A percentile compares a stretch with the other conserved stretches of the same genome.
phyloP scores from a whole-genome alignment of 768 basidiomycete genomes.

The Boletus pseudo-olivaceus region DNA sequence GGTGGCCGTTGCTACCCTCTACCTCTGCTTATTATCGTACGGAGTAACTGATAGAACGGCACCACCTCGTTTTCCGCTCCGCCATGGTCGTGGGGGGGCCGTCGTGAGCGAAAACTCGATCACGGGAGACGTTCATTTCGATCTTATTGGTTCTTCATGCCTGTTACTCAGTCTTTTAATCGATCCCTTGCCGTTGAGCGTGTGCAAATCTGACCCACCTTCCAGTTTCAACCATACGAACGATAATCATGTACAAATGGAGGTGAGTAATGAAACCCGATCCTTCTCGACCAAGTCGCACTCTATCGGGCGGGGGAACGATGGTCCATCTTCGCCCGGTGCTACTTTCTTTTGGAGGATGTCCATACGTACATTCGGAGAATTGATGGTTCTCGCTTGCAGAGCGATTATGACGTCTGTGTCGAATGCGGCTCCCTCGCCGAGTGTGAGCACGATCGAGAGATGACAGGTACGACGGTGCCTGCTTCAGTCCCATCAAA shows the following conservation, averaged over 20 bases:
- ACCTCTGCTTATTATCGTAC: constrained; percentile 8
- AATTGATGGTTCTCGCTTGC: constrained; percentile 16
- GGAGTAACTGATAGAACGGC: constrained; percentile 3
- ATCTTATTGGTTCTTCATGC: background rate
- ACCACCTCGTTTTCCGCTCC: background rate
- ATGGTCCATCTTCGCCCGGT: background rate
- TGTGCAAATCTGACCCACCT: constrained; percentile 15
- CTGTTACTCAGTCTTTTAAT: background rate
- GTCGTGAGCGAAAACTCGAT: background rate
- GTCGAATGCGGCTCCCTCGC: constrained; percentile 62
- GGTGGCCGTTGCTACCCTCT: constrained; percentile 21
- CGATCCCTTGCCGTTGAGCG: background rate
- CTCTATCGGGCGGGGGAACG: constrained; percentile 15
- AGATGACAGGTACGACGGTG: constrained; percentile 10
- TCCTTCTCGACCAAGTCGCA: constrained; percentile 15
- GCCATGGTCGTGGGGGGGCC: background rate
- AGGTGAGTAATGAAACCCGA: constrained; percentile 44
- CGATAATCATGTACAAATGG: constrained; percentile 68
- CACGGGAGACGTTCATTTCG: background rate
- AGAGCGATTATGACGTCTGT: constrained; percentile 78
- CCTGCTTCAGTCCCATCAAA: background rate
- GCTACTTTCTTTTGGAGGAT: constrained; percentile 3
- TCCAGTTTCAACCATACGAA: constrained; percentile 70
- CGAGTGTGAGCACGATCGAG: constrained; percentile 65
- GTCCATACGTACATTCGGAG: background rate